phyloP scores from a whole-genome alignment of 768 basidiomycete species.

The Tephrocybe sp. region DNA sequence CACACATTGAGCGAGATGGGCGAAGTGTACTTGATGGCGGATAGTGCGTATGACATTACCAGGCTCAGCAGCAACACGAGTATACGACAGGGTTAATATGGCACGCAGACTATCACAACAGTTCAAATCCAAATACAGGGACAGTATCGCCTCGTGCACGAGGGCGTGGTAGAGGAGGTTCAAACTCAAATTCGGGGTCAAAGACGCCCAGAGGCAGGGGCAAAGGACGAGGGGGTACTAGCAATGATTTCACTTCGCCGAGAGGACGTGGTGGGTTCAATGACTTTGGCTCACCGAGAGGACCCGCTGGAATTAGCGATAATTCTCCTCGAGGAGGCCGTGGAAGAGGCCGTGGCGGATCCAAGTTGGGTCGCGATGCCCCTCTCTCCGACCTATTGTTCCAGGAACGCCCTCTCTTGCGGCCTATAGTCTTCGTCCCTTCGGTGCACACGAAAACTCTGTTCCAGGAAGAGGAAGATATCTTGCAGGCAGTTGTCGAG shows the following conservation, averaged over 20 bases:
- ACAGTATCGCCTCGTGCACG: constrained; percentile 19
- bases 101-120: constrained; percentile 12
- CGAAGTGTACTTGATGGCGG: constrained; percentile 18
- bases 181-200: constrained; percentile 9
- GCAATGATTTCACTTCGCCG: neutral
- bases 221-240: constrained; percentile 1
- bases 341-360: constrained; percentile 26
- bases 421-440: constrained; percentile 71
- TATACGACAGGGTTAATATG: constrained; percentile 10
- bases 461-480: constrained; percentile 62
- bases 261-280: constrained; percentile 13
- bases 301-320: constrained; percentile 18
- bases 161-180: constrained; percentile 15
- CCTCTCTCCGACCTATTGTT: constrained; percentile 58
- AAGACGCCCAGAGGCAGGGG: constrained; percentile 24
- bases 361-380: constrained; percentile 37
- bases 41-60: constrained; percentile 29
- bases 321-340: constrained; percentile 20
- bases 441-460: constrained; percentile 49
- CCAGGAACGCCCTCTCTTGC: constrained; percentile 58
- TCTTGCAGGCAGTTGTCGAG: constrained; percentile 54
- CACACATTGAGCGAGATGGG: constrained; percentile 22
- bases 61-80: constrained; percentile 3
- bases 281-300: constrained; percentile 11
- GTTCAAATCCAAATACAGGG: no score